Evolutionary conservation across 140 eudicot species (phyloP).

Genomic region (Senecio squalidus): DNA sequence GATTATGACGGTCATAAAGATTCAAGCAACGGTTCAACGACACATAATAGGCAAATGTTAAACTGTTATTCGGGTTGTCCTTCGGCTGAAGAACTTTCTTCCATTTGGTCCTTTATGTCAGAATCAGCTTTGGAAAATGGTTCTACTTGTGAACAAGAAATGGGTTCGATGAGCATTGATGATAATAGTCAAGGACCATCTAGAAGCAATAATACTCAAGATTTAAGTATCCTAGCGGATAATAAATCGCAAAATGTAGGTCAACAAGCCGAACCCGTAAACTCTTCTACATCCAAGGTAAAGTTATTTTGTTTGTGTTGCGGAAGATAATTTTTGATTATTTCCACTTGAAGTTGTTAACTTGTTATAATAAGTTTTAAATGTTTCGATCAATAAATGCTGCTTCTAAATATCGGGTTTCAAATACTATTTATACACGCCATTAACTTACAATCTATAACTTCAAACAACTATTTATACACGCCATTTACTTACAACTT

Average conservation of each 20-base stretch:
- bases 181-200: conserved; percentile 33
- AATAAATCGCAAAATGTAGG: conserved; percentile 26
- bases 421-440: too few relatives aligned
- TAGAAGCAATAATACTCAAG: conserved; percentile 28
- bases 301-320: neutral
- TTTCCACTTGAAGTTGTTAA: too few relatives aligned
- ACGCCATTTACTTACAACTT: too few relatives aligned
- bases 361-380: too few relatives aligned
- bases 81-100: conserved; percentile 72
- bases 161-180: conserved; percentile 73
- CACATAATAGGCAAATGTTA: conserved; percentile 65
- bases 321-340: neutral
- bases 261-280: conserved; percentile 30
- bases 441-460: too few relatives aligned
- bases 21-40: conserved; percentile 35
- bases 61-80: conserved; percentile 87
- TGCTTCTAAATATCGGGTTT: too few relatives aligned
- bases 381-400: too few relatives aligned
- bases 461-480: too few relatives aligned
- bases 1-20: conserved; percentile 61
- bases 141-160: conserved; percentile 60
- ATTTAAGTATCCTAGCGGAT: conserved; percentile 26
- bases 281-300: conserved; percentile 54
- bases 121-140: conserved; percentile 34
- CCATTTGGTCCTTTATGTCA: conserved; percentile 68